These are phyloP conservation scores for Leptographium flavum DNA, from an alignment of 2,329 filamentous ascomycete genomes.

Conservation along the genomic window DNA sequence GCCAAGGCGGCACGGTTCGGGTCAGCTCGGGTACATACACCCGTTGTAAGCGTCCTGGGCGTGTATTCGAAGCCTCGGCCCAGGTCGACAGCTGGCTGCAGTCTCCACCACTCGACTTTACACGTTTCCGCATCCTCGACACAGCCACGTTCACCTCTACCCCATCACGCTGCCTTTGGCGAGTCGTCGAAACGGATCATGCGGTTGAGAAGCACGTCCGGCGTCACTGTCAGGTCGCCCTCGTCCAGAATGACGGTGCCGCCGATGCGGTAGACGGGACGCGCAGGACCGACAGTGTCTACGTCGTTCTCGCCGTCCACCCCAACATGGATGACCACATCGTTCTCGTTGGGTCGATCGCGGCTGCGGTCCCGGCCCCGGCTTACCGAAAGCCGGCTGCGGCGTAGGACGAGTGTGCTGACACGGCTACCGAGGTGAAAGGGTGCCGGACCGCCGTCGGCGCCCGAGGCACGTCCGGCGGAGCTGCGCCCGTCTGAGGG, in stretches of 20 bases:
- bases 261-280: conserved; percentile 25
- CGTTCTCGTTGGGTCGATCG: not conserved
- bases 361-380: not conserved
- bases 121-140: too few species aligned
- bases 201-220: conserved; percentile 11
- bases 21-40: too few species aligned
- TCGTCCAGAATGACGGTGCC: conserved; percentile 21
- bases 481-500: not conserved
- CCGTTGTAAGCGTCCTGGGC: too few species aligned
- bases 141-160: too few species aligned
- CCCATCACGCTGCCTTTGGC: too few species aligned
- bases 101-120: too few species aligned
- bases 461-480: conserved; percentile 2
- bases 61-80: too few species aligned
- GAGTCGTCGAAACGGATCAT: too few species aligned
- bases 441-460: not conserved
- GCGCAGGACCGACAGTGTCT: conserved; percentile 2
- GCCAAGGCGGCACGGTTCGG: too few species aligned
- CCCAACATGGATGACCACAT: not conserved
- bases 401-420: conserved; percentile 13
- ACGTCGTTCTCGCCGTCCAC: conserved; percentile 4
- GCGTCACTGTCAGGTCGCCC: not conserved
- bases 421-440: conserved; percentile 19
- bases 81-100: too few species aligned
- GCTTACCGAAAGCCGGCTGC: conserved; percentile 3